Evolutionary conservation across 2,329 filamentous ascomycete genomes (phyloP).

Genomic region (Dryadomyces sulphureus): DNA sequence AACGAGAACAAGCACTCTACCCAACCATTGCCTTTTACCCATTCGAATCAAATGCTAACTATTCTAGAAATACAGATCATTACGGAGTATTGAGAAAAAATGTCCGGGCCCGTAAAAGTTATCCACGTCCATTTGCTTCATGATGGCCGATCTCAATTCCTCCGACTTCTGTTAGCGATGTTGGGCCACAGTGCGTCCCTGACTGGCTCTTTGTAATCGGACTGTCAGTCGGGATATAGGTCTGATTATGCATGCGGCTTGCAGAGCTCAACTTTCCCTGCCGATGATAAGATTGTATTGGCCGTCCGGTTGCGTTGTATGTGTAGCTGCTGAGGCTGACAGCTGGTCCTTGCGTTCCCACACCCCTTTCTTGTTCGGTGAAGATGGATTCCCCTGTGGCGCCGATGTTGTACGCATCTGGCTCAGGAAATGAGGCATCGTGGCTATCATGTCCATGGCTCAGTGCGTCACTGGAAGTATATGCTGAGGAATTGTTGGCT

Average conservation of each 20-base stretch:
- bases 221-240: not conserved
- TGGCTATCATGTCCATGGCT: not conserved
- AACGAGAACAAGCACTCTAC: too few relatives aligned
- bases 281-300: not conserved
- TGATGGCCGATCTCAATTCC: not conserved
- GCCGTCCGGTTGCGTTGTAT: not conserved
- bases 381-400: conserved; percentile 12
- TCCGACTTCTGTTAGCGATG: not conserved
- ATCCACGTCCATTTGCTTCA: not conserved
- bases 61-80: too few relatives aligned
- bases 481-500: not conserved
- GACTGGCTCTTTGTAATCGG: not conserved
- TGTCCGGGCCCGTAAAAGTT: too few relatives aligned
- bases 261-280: not conserved
- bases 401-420: not conserved
- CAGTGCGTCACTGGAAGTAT: not conserved
- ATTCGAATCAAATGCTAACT: too few relatives aligned
- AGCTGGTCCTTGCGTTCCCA: not conserved
- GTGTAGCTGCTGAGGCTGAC: not conserved
- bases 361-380: conserved; percentile 17
- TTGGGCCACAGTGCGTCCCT: not conserved
- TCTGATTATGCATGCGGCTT: not conserved
- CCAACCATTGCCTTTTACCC: too few relatives aligned
- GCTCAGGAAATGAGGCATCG: not conserved
- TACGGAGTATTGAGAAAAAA: too few relatives aligned